phyloP scores from a whole-genome alignment of 345 rosid species.

The Fremontodendron californicum region DNA sequence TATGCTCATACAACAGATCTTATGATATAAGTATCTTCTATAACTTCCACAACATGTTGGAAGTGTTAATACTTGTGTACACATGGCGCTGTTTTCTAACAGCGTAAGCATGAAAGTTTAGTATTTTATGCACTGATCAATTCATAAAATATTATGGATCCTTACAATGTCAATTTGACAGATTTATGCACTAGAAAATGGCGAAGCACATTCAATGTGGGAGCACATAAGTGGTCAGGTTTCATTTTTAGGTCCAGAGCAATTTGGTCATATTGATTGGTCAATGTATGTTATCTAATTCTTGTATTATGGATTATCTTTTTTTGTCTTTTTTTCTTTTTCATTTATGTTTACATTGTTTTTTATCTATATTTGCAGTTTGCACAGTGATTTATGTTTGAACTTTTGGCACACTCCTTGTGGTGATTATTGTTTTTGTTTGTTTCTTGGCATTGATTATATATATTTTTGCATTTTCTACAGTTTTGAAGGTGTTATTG shows the following conservation, averaged over 20 bases:
- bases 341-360: background rate
- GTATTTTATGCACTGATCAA: constrained; percentile 6
- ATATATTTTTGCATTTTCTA: constrained; percentile 24
- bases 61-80: background rate
- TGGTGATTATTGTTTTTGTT: constrained; percentile 6
- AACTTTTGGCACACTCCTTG: background rate
- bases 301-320: background rate
- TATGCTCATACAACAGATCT: background rate
- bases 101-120: background rate
- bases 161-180: constrained; percentile 35
- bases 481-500: constrained; percentile 88
- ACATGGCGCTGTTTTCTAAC: background rate
- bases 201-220: constrained; percentile 57
- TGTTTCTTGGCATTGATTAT: constrained; percentile 21
- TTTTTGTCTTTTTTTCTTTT: background rate
- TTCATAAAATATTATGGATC: constrained; percentile 32
- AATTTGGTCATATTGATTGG: constrained; percentile 69
- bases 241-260: constrained; percentile 45
- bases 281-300: constrained; percentile 53
- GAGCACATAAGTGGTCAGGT: constrained; percentile 53
- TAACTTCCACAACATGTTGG: background rate
- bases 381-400: background rate
- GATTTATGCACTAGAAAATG: constrained; percentile 61
- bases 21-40: background rate
- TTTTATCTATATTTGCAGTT: constrained; percentile 7